Percentiles rank a stretch among this genome's conserved stretches.
These are phyloP conservation scores for Neocucurbitaria cava DNA, from an alignment of 2,329 filamentous ascomycete species.

Conservation along the genomic window DNA sequence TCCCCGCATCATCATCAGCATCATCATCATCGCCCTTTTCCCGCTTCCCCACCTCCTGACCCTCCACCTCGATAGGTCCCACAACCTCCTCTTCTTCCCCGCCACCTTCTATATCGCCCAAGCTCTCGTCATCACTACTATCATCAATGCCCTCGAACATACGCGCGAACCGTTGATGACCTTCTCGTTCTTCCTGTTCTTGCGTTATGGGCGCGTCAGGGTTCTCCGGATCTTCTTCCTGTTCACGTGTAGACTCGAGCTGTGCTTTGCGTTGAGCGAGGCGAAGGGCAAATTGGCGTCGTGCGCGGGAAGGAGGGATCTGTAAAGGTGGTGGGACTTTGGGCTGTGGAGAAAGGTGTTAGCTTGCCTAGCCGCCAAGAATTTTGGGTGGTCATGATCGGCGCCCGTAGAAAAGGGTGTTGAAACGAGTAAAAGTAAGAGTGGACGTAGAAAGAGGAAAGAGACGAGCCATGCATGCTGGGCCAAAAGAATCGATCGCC, in stretches of 20 bases:
- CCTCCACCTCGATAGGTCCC: conserved; percentile 6
- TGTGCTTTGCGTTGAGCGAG: conserved; percentile 63
- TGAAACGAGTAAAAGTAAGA: background rate
- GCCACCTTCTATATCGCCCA: conserved; percentile 9
- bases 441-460: conserved; percentile 1
- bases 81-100: conserved; percentile 19
- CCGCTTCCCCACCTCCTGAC: background rate
- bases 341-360: conserved; percentile 12
- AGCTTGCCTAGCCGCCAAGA: conserved; percentile 47
- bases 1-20: background rate
- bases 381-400: conserved; percentile 8
- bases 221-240: conserved; percentile 22
- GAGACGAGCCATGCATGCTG: conserved; percentile 2
- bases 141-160: conserved; percentile 46
- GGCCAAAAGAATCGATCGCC: conserved; percentile 11
- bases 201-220: conserved; percentile 19
- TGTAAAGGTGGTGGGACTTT: conserved; percentile 68
- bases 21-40: background rate
- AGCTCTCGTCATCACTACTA: conserved; percentile 35
- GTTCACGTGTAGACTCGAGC: conserved; percentile 33
- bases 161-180: conserved; percentile 40
- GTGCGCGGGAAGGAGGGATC: conserved; percentile 83
- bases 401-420: conserved; percentile 3
- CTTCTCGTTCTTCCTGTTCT: conserved; percentile 40
- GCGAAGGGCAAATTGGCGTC: conserved; percentile 87